Evolutionary conservation across 2,329 filamentous ascomycete genomes (phyloP).

Genomic region (Drechmeria coniospora): DNA sequence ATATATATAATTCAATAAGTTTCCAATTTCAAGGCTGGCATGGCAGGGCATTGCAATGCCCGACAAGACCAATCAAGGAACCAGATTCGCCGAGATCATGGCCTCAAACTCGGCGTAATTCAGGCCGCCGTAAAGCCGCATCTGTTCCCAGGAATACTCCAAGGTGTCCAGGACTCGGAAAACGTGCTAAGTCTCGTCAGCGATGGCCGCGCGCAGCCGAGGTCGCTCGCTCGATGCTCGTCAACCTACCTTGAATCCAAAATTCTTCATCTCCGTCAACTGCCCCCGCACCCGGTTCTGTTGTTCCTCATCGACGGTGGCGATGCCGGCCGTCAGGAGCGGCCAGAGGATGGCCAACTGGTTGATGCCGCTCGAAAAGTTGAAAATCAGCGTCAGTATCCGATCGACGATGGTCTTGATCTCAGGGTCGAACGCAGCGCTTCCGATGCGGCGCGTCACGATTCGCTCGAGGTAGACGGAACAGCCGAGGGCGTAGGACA

Average conservation of each 20-base stretch:
- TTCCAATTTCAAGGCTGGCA: not conserved
- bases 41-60: not conserved
- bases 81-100: slow-evolving; percentile 5
- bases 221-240: too few species aligned
- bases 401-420: slow-evolving; percentile 1
- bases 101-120: slow-evolving; percentile 4
- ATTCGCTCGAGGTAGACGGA: slow-evolving; percentile 6
- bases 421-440: slow-evolving; percentile 2
- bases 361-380: slow-evolving; percentile 4
- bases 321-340: slow-evolving; percentile 3
- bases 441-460: slow-evolving; percentile 1
- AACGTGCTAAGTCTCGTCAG: slow-evolving; percentile 3
- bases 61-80: slow-evolving; percentile 1
- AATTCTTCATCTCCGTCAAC: slow-evolving; percentile 2
- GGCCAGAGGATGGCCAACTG: slow-evolving; percentile 4
- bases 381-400: slow-evolving; percentile 1
- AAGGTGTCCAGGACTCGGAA: slow-evolving; percentile 5
- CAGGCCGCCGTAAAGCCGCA: slow-evolving; percentile 1
- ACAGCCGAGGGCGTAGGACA: slow-evolving; percentile 5
- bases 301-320: slow-evolving; percentile 2
- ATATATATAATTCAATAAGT: too few species aligned
- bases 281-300: slow-evolving; percentile 1
- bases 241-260: slow-evolving; percentile 3
- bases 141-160: slow-evolving; percentile 4
- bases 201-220: too few species aligned